phyloP scores from a whole-genome alignment of 2,329 filamentous ascomycete species.

The Phymatotrichopsis omnivora region DNA sequence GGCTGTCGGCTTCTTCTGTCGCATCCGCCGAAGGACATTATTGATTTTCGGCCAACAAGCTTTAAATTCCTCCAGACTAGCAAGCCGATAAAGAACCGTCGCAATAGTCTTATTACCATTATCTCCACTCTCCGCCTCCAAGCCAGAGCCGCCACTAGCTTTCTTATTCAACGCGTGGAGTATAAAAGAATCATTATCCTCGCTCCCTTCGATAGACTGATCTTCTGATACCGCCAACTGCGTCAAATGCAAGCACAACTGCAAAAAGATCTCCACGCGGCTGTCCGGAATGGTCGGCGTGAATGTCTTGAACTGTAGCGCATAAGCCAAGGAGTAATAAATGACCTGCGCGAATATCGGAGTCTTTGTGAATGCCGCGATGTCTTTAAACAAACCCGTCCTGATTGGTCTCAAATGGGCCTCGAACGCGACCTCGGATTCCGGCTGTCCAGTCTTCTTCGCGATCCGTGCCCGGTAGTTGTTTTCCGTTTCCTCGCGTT shows the following conservation, averaged over 20 bases:
- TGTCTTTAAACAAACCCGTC: constrained; percentile 63
- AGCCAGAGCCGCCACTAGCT: constrained; percentile 9
- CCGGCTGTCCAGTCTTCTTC: constrained; percentile 70
- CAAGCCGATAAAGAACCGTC: constrained; percentile 18
- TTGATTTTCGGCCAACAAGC: constrained; percentile 74
- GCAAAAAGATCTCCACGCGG: constrained; percentile 79
- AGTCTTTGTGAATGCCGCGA: constrained; percentile 72
- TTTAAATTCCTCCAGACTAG: constrained; percentile 64
- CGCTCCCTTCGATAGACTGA: constrained; percentile 37
- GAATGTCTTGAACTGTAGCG: constrained; percentile 55
- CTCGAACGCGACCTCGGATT: constrained; percentile 82
- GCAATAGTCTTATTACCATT: constrained; percentile 42
- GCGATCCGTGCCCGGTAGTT: constrained; percentile 81
- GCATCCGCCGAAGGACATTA: constrained; percentile 73
- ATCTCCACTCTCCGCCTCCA: constrained; percentile 6
- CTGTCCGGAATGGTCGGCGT: constrained; percentile 70
- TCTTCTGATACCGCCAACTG: constrained; percentile 83
- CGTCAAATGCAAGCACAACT: constrained; percentile 79
- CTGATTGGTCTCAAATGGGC: constrained; percentile 68
- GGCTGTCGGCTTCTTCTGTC: constrained; percentile 63
- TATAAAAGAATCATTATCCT: constrained; percentile 60
- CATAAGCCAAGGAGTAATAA: constrained; percentile 77
- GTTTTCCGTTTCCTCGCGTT: constrained; percentile 86
- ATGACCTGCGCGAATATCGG: constrained; percentile 83
- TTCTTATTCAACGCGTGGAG: constrained; percentile 48